Conservation (phyloP, 345 rosid genomes). For the Raphanus raphanistrum region DNA sequence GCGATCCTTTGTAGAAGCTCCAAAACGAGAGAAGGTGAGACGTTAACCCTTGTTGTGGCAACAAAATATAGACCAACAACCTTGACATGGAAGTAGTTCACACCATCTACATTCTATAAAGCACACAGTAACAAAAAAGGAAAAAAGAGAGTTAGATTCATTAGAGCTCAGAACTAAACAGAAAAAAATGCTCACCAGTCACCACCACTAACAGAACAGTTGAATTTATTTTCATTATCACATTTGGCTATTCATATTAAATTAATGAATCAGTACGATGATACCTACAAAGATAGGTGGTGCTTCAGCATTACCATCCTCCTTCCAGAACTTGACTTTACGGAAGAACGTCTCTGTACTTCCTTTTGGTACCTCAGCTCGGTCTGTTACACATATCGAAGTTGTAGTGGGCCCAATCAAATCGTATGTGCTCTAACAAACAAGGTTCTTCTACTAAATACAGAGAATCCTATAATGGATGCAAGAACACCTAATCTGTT, state of each 20-base stretch:
- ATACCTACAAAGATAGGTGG: conserved; percentile 99
- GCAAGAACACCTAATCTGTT: neutral
- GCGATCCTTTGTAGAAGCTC: conserved; percentile 97
- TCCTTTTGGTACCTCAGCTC: conserved; percentile 87
- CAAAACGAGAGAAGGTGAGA: conserved; percentile 91
- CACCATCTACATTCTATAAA: conserved; percentile 83
- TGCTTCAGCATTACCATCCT: conserved; percentile 90
- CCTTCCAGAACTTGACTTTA: conserved; percentile 98
- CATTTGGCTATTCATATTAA: neutral
- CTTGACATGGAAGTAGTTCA: conserved; percentile 96
- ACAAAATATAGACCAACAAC: conserved; percentile 91
- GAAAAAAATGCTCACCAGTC: neutral
- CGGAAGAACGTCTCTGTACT: conserved; percentile 94
- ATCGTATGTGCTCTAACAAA: neutral
- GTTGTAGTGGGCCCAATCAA: neutral
- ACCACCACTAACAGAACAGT: neutral
- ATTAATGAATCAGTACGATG: conserved; percentile 35
- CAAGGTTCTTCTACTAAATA: neutral
- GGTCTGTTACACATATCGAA: conserved; percentile 55
- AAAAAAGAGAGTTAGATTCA: conserved; percentile 9
- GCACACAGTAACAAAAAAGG: neutral
- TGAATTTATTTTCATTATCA: neutral
- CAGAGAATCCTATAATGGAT: neutral
- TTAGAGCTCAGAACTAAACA: neutral
- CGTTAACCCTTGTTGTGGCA: conserved; percentile 90